Base-by-base conservation (phyloP, 768 basidiomycete species). In the Boletales sp. region DNA sequence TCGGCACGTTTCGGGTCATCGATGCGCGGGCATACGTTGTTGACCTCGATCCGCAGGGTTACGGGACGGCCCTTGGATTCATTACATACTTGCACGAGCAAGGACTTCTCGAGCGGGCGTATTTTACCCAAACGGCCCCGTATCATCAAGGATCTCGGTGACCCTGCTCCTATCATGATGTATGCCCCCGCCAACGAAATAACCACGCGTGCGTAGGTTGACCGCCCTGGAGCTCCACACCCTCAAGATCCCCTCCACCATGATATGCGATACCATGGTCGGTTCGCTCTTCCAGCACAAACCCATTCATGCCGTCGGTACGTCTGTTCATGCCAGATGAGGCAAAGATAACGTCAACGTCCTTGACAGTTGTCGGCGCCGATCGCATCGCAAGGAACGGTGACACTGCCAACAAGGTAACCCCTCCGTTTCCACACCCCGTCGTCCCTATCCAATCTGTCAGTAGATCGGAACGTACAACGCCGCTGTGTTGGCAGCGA, bases 261-360 rank as follows among this genome's bases (percentile, higher is more conserved):
- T 98, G 92, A 86, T 98, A 42, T 95, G 94, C 63, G 95, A 98
- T 63, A 95, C 91, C 32, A 97, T 97, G 89, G 90, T 98, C 15
- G 95, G 95, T 9, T 94, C 92, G 1, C 71, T 97, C 45, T 90
- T 98, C 74, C 91, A 94, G 63, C 83, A 93, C 63, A 78, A 89
- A 63, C 68, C 77, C 18, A 90, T 94, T 45, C 87, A 93, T 60
- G 90, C 84, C 24, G 83, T 94, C 47, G 82, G 87, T 89, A 53
- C 57, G 64, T 55, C 21, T 44, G 41, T 40, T 18, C 2, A 5
- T 15, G n/a, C 42, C 32, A 21, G 21, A 4, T 4, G 21, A 8
- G 8, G 17, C 36, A 47, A 24, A 34, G 42, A 17, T 24, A 43
- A 45, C 21, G 21, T 35, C 12, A 47, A 32, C 14, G 39, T 29